These are phyloP conservation scores for Aspergillus fumigatiaffinis DNA, from an alignment of 2,329 filamentous ascomycete genomes.

Conservation along the genomic window DNA sequence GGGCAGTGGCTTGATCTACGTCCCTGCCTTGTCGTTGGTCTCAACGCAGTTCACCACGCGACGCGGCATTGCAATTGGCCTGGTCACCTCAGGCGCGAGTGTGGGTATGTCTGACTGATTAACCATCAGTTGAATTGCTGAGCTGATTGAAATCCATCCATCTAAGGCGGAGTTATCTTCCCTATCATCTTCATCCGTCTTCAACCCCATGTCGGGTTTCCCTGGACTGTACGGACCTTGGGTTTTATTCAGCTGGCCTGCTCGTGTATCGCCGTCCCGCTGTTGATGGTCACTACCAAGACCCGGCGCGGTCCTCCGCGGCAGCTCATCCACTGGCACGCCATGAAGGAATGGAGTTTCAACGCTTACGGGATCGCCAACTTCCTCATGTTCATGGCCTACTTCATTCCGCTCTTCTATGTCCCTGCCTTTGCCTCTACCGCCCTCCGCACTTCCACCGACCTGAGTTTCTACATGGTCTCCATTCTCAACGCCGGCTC, in stretches of 20 bases:
- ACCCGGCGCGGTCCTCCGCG: neutral
- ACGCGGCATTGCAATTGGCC: constrained; percentile 50
- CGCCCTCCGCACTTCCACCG: neutral
- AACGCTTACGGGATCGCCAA: neutral
- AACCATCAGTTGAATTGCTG: neutral
- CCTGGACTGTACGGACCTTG: constrained; percentile 4
- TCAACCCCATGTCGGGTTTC: constrained; percentile 4
- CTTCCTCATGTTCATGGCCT: constrained; percentile 9
- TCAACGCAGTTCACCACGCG: constrained; percentile 56
- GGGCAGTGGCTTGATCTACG: constrained; percentile 57
- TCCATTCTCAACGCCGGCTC: constrained; percentile 6
- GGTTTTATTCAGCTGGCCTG: constrained; percentile 8
- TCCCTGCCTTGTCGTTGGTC: constrained; percentile 55
- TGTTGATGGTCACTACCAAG: constrained; percentile 3
- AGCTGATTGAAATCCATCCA: neutral
- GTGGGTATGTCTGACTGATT: constrained; percentile 4
- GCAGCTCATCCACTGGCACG: constrained; percentile 5
- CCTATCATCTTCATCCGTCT: constrained; percentile 9
- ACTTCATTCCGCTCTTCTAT: constrained; percentile 7
- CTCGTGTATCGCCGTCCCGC: constrained; percentile 3
- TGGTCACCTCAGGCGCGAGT: constrained; percentile 47
- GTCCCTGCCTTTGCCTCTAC: constrained; percentile 2
- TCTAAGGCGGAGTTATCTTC: constrained; percentile 5
- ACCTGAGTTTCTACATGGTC: constrained; percentile 5
- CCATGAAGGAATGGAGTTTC: constrained; percentile 2